phyloP scores from a whole-genome alignment of 257 asterid genomes.

The Fraxinus cuspidata region DNA sequence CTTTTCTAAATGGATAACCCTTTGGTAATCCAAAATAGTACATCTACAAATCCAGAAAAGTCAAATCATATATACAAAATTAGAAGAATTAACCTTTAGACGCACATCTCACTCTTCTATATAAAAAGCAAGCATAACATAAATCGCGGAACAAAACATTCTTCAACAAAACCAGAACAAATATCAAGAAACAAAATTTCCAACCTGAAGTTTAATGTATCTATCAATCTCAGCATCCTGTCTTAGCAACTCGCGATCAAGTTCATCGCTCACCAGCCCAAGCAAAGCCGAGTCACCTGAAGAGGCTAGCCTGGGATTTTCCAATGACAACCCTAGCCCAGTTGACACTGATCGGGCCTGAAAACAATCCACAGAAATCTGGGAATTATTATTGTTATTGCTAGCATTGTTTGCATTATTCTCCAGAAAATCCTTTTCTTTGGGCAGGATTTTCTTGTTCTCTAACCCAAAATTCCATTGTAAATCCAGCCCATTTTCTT shows the following conservation, averaged over 20 bases:
- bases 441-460: constrained; percentile 65
- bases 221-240: constrained; percentile 90
- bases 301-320: constrained; percentile 36
- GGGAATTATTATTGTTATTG: constrained; percentile 55
- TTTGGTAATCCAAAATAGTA: background rate
- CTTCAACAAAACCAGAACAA: background rate
- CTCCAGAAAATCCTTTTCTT: constrained; percentile 76
- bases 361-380: constrained; percentile 70
- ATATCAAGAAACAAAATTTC: background rate
- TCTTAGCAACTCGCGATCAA: constrained; percentile 76
- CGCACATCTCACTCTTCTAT: background rate
- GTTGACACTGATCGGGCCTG: constrained; percentile 93
- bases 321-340: constrained; percentile 92
- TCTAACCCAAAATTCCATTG: constrained; percentile 78
- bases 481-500: constrained; percentile 62
- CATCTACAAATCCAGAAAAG: background rate
- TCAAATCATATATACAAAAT: background rate
- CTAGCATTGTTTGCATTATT: constrained; percentile 27
- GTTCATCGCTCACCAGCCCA: constrained; percentile 68
- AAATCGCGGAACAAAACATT: background rate
- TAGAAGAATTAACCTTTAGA: background rate
- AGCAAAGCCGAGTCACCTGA: constrained; percentile 49
- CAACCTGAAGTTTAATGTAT: constrained; percentile 83
- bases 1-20: background rate
- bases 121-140: constrained; percentile 11